A percentile compares a stretch with the other conserved stretches of the same genome.
Evolutionary conservation across 2,329 filamentous ascomycete species (phyloP).

Genomic region (Penicillium capsulatum): DNA sequence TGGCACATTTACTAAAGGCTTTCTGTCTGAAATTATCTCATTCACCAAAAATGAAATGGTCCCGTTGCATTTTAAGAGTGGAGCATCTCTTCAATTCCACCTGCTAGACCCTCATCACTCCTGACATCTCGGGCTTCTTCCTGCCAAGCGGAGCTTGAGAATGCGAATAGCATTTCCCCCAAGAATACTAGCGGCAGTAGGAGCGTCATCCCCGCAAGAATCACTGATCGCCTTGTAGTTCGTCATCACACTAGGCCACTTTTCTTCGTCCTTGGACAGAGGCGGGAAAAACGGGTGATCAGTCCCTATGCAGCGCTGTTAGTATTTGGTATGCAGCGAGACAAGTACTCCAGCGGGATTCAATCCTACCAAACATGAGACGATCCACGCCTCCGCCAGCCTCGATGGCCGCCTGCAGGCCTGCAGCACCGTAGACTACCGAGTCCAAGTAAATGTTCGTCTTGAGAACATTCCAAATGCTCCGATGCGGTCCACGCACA

Average conservation of each 20-base stretch:
- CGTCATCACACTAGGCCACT: constrained; percentile 47
- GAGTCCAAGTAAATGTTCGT: constrained; percentile 84
- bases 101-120: no score
- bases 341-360: no score
- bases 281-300: constrained; percentile 47
- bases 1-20: no score
- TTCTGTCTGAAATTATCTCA: no score
- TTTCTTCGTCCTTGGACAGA: constrained; percentile 30
- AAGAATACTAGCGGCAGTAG: constrained; percentile 35
- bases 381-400: constrained; percentile 48
- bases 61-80: no score
- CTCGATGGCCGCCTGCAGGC: constrained; percentile 71
- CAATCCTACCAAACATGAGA: constrained; percentile 40
- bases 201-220: constrained; percentile 32
- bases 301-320: constrained; percentile 30
- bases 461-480: constrained; percentile 61
- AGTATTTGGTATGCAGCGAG: background rate
- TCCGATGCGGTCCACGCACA: constrained; percentile 56
- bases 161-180: constrained; percentile 45
- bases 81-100: no score
- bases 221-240: constrained; percentile 45
- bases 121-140: no score
- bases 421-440: constrained; percentile 52
- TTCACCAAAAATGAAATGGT: no score
- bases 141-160: constrained; percentile 15